These are phyloP conservation scores for Coprinopsis sp. DNA, from an alignment of 768 basidiomycete genomes.

Conservation along the genomic window DNA sequence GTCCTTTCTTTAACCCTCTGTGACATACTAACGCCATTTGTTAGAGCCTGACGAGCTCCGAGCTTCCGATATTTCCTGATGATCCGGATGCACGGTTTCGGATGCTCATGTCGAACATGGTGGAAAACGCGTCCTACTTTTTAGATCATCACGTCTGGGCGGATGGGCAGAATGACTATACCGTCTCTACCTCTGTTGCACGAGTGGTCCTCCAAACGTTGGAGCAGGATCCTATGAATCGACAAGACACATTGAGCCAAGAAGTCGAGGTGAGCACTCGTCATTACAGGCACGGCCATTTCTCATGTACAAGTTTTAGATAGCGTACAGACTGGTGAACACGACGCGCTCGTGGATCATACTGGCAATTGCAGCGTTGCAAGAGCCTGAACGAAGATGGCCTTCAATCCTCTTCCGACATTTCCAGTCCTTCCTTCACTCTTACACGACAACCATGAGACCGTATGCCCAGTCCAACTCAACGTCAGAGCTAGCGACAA, in stretches of 20 bases:
- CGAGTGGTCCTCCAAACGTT: slow-evolving; percentile 49
- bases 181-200: slow-evolving; percentile 46
- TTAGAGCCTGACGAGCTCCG: slow-evolving; percentile 25
- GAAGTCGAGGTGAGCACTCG: slow-evolving; percentile 30
- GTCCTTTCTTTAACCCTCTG: slow-evolving; percentile 6
- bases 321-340: slow-evolving; percentile 9
- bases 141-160: slow-evolving; percentile 46
- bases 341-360: slow-evolving; percentile 64
- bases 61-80: slow-evolving; percentile 22
- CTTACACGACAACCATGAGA: slow-evolving; percentile 44
- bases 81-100: slow-evolving; percentile 28
- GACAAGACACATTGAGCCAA: slow-evolving; percentile 29
- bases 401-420: slow-evolving; percentile 41
- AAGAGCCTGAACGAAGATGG: slow-evolving; percentile 33
- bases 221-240: slow-evolving; percentile 35
- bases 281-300: neutral
- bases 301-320: neutral
- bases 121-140: slow-evolving; percentile 49
- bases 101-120: slow-evolving; percentile 32
- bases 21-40: neutral
- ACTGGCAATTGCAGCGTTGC: slow-evolving; percentile 50
- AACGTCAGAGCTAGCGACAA: slow-evolving; percentile 40
- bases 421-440: slow-evolving; percentile 44
- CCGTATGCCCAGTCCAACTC: slow-evolving; percentile 31
- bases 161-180: slow-evolving; percentile 46